Base-by-base conservation (phyloP, 768 basidiomycete genomes). In the Podaxis sp. region DNA sequence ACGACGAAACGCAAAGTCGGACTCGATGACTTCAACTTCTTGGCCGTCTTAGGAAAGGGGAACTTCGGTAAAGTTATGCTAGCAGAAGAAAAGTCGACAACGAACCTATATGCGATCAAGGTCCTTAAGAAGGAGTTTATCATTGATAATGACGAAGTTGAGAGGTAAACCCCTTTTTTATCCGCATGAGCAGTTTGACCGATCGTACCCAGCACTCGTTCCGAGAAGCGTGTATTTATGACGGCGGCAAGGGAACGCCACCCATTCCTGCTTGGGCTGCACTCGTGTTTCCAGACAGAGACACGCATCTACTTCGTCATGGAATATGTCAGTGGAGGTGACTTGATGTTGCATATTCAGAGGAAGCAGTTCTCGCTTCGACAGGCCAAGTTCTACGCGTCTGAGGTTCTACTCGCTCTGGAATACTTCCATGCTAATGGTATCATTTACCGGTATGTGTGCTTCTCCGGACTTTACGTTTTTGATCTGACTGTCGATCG, bases 51-150 rank as follows among this genome's bases (percentile, higher is more conserved):
- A 40, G 97, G 97, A 55, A 99, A 99, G 77, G 97, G 97, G 69
- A 99, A 99, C 77, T 99, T 99, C 72, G 97, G 97, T 61, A 99
- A 99, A 75, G 97, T 99, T 76, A 99, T 99, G 97, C 79, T 99
- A 63, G 97, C 97, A 9, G 97, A 99, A 76, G 97, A 99, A 82
- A 99, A 99, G 86, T 88, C 83, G 74, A 84, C 87, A 56, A 93
- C 87, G 68, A 87, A 84, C 56, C 76, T 99, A 61, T 99, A 92
- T 72, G 97, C 97, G n/a, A 98, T 99, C 82, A 99, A 99, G 77
- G 97, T 99, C n/a, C 73, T 99, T 73, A 99, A 99, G 84, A 99
- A 99, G 74, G 97, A 99, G 77, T 99, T 99, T 72, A 99, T 99
- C 74, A 99, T 99, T 69, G 97, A 99, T 74, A 99, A 99, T 65